Conservation (phyloP, 129 eudicot genomes). For the Dittrichia graveolens region DNA sequence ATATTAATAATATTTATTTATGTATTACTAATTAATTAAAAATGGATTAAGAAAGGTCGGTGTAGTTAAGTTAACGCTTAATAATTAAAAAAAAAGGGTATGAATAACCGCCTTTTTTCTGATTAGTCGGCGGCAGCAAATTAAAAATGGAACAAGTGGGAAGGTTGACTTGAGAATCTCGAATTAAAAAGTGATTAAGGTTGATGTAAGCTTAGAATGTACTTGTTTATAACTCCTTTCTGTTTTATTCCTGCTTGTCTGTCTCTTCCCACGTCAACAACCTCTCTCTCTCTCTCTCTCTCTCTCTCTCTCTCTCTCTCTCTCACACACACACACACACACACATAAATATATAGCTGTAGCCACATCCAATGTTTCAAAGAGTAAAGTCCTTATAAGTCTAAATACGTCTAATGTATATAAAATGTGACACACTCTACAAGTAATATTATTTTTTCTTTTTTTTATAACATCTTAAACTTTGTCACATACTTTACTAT, state of each 20-base stretch:
- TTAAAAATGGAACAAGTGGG: conserved; percentile 20
- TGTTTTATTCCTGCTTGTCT: neutral
- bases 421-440: too few relatives aligned
- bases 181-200: conserved; percentile 5
- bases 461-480: too few relatives aligned
- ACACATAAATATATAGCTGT: too few relatives aligned
- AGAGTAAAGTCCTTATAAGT: too few relatives aligned
- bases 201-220: conserved; percentile 13
- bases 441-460: too few relatives aligned
- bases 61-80: conserved; percentile 15
- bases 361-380: conserved; percentile 18
- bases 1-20: too few relatives aligned
- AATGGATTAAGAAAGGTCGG: conserved; percentile 13
- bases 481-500: too few relatives aligned
- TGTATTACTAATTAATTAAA: too few relatives aligned
- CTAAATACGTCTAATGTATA: too few relatives aligned
- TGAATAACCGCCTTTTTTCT: conserved; percentile 20
- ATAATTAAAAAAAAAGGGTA: neutral
- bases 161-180: conserved; percentile 20
- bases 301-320: neutral
- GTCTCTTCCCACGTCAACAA: conserved; percentile 15
- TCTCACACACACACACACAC: too few relatives aligned
- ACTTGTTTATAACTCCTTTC: conserved; percentile 21
- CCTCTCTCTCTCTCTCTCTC: neutral
- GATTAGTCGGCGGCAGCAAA: conserved; percentile 25